These are phyloP conservation scores for Staphylotrichum tortipilum DNA, from an alignment of 495 filamentous ascomycete species.

Conservation along the genomic window DNA sequence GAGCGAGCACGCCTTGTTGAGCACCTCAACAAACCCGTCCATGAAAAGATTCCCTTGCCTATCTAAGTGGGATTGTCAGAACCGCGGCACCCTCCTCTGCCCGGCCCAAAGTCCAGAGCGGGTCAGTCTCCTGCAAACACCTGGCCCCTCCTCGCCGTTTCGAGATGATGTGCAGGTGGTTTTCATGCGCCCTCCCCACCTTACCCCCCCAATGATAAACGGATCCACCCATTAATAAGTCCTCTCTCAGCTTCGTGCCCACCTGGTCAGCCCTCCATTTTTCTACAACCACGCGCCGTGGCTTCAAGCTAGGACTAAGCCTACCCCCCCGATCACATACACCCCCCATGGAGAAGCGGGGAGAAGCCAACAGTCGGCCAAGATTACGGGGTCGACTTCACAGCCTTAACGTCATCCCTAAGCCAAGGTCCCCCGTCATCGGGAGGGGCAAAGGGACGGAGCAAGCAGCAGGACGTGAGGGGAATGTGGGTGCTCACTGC, in stretches of 20 bases:
- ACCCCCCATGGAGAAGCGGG: neutral
- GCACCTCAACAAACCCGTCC: neutral
- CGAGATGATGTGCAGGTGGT: slow-evolving; percentile 18
- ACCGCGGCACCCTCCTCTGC: slow-evolving; percentile 4
- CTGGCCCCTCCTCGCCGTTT: neutral
- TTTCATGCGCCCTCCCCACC: slow-evolving; percentile 20
- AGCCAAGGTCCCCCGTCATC: neutral
- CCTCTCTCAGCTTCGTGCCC: neutral
- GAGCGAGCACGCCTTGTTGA: neutral
- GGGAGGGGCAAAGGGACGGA: slow-evolving; percentile 9
- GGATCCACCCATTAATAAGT: slow-evolving; percentile 12
- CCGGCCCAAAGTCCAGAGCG: neutral
- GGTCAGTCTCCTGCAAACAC: neutral
- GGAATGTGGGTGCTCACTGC: slow-evolving; percentile 12
- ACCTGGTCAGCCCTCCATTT: neutral
- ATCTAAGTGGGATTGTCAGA: slow-evolving; percentile 10
- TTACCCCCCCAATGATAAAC: slow-evolving; percentile 4
- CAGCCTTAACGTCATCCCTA: slow-evolving; percentile 7
- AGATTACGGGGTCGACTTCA: neutral
- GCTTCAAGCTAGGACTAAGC: neutral
- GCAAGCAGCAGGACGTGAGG: slow-evolving; percentile 11
- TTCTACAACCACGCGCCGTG: neutral
- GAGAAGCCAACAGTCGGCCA: neutral
- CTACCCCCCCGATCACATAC: slow-evolving; percentile 1
- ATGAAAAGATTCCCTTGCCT: neutral